Base-by-base conservation (phyloP, 768 basidiomycete genomes). In the Suillus spraguei region DNA sequence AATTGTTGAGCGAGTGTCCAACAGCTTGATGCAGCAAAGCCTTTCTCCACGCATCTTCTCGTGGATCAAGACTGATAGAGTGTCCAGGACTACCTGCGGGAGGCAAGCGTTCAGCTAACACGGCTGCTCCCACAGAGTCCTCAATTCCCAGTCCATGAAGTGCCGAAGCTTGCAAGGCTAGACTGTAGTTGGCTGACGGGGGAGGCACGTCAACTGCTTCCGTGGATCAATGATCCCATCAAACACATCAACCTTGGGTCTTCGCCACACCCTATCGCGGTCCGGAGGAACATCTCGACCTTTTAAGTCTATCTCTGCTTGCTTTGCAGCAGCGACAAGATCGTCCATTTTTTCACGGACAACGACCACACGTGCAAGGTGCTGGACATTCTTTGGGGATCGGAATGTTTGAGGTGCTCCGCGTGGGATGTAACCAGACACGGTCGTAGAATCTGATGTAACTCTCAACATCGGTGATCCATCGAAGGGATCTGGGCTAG, bases 331-430 rank as follows among this genome's bases (percentile, higher is more conserved):
- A 50, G 80, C 76, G 47, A 76, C 80, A 55, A 94, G 75, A 65
- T 94, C 88, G 36, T 83, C 79, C 85, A 95, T 86, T 71, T 87
- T 88, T 74, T 95, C 93, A 50, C 92, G 85, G 52, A 94, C 89
- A 28, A 95, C 93, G 1, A 92, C 91, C 0, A 95, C 93, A 46
- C 89, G 81, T 52, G 86, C 83, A 61, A 78, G 75, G 61, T 81
- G 79, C 50, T 79, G 77, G 1, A 77, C 70, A 24, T 77, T 74
- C 28, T 70, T 69, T 22, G 66, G 70, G 55, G 67, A 66, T 54
- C 35, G 81, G 69, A 53, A 76, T 64, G 47, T 76, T 76, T 62
- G 82, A 75, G 32, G 78, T 65, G 64, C 80, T 1, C 79, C 77
- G 64, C 77, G 81, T 16, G 79, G 58, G 35, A 71, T 69, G 62